Evolutionary conservation across 108 stramenopile species (phyloP), one percentile per base, ranked within the genome.

Genomic region (Cylindrotheca closterium): DNA sequence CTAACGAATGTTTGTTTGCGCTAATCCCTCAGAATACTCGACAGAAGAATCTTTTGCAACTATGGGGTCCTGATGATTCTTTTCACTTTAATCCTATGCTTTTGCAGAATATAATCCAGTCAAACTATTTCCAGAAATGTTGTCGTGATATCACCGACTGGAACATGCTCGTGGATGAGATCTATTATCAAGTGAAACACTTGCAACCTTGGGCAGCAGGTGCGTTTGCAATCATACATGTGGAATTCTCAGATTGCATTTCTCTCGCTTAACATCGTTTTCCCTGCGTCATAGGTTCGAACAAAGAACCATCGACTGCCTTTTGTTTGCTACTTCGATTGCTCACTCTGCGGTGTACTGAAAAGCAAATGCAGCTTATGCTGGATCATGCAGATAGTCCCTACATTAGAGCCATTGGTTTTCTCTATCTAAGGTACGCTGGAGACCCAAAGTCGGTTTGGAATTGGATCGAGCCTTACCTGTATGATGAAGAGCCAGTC

Each of bases 81-180:
- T 98, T 92, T 70, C 95, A 97, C 69, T 68, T 97, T 31, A 96
- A 98, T 79, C 91, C 94, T 3, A 78, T 97, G 77, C 77, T 98
- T 10, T 65, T 92, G 33, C 73, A 85, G 26, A 95, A 87, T 55
- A 88, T 96, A 25, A 61, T 91, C 47, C 60, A 85, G 45, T 83
- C 84, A 47, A 74, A 82, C 18, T 98, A 98, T 75, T 97, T 97
- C 66, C 61, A 73, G 30, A 84, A 87, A 42, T 91, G 94, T 27
- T 96, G 86, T 56, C 67, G 76, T 18, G 91, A 91, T 30, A 66
- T 96, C 25, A 62, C 58, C 4, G 96, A 97, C 69, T 95, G 93
- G 78, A 94, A 79, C 60, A 64, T 76, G 52, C 56, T 96, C 18
- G 81, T 96, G 25, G 95, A 96, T 74, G 96, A 97, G 74, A 93